Evolutionary conservation across 768 basidiomycete species (phyloP).

Genomic region (Termitomyces sp.): DNA sequence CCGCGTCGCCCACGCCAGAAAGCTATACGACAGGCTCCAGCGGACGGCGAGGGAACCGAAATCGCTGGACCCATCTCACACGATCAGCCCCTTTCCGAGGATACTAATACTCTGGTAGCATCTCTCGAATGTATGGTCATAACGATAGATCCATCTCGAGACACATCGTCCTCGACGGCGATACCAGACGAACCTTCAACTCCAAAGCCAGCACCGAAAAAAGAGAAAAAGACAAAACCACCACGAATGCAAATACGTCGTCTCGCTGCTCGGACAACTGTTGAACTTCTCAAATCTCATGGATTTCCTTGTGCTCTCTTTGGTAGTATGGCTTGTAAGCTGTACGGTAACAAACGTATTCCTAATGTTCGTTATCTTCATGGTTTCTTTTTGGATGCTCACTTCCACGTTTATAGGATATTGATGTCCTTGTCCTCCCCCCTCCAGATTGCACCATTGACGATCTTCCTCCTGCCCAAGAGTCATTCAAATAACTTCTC

Average conservation of each 20-base stretch:
- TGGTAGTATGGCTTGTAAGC: slow-evolving; percentile 16
- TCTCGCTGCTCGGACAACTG: slow-evolving; percentile 9
- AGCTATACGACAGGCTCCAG: no score
- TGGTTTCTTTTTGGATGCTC: not conserved
- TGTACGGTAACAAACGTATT: slow-evolving; percentile 13
- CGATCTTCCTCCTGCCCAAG: slow-evolving; percentile 7
- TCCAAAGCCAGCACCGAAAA: not conserved
- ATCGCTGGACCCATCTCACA: not conserved
- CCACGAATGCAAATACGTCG: slow-evolving; percentile 12
- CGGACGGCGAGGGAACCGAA: not conserved
- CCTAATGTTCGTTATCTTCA: slow-evolving; percentile 9
- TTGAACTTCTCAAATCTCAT: slow-evolving; percentile 5
- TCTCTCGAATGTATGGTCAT: not conserved
- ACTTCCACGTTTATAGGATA: slow-evolving; percentile 4
- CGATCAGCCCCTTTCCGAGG: not conserved
- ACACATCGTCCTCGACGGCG: not conserved
- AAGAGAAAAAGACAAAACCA: not conserved
- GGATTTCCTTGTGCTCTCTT: slow-evolving; percentile 12
- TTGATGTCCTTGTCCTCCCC: slow-evolving; percentile 15
- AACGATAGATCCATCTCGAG: not conserved
- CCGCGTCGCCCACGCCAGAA: no score
- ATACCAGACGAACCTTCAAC: not conserved
- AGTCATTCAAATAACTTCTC: slow-evolving; percentile 12
- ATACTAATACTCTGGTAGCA: not conserved
- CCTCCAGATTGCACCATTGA: not conserved